phyloP scores from a whole-genome alignment of 2,329 filamentous ascomycete genomes.

The Fusarium miscanthi region DNA sequence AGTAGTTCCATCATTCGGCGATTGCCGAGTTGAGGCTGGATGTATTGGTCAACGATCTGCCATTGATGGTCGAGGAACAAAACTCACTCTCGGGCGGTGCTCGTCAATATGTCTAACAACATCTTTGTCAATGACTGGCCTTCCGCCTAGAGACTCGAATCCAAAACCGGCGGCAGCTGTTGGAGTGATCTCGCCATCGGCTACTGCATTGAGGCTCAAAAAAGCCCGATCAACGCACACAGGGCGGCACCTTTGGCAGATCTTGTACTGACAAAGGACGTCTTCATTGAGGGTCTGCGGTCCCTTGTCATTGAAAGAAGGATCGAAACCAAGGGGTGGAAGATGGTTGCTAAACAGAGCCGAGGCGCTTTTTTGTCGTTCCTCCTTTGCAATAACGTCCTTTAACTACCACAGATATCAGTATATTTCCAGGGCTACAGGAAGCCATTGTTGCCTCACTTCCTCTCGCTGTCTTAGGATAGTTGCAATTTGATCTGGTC shows the following conservation, averaged over 20 bases:
- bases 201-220: slow-evolving; percentile 62
- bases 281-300: slow-evolving; percentile 53
- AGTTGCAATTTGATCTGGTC: slow-evolving; percentile 57
- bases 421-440: neutral
- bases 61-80: too few relatives aligned
- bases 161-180: slow-evolving; percentile 64
- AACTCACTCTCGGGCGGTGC: slow-evolving; percentile 52
- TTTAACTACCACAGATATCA: slow-evolving; percentile 28
- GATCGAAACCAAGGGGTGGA: slow-evolving; percentile 31
- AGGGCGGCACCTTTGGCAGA: slow-evolving; percentile 63
- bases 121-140: slow-evolving; percentile 57
- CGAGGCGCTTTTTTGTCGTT: slow-evolving; percentile 38
- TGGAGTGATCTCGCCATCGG: slow-evolving; percentile 61
- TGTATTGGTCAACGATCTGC: neutral
- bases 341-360: slow-evolving; percentile 34
- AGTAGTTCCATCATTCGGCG: slow-evolving; percentile 44
- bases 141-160: slow-evolving; percentile 57
- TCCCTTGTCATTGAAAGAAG: slow-evolving; percentile 33
- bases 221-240: slow-evolving; percentile 56
- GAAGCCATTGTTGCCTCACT: slow-evolving; percentile 48
- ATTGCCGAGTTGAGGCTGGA: slow-evolving; percentile 1
- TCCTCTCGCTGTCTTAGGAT: slow-evolving; percentile 63
- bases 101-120: slow-evolving; percentile 56
- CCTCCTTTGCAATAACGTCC: slow-evolving; percentile 47
- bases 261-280: slow-evolving; percentile 62